phyloP scores from a whole-genome alignment of 768 basidiomycete species.

The Hericium erinaceus region DNA sequence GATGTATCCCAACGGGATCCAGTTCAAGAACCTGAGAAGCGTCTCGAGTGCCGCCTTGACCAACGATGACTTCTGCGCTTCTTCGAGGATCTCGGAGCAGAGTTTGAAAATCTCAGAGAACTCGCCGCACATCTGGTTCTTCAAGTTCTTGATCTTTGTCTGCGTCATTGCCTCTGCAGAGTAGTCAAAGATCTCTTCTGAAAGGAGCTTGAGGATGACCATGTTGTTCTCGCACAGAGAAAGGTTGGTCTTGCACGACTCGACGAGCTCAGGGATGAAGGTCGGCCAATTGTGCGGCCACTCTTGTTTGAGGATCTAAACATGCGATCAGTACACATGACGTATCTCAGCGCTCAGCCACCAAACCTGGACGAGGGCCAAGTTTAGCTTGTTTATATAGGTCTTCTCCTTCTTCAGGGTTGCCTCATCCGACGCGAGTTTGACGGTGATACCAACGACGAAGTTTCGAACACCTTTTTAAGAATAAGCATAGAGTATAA shows the following conservation, averaged over 20 bases:
- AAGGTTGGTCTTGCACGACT: slow-evolving; percentile 93
- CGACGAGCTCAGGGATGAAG: slow-evolving; percentile 94
- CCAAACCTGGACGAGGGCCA: slow-evolving; percentile 89
- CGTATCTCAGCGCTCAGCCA: background rate
- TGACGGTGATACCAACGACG: slow-evolving; percentile 86
- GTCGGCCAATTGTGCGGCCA: slow-evolving; percentile 99
- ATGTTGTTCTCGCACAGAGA: slow-evolving; percentile 99
- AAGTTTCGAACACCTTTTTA: slow-evolving; percentile 87
- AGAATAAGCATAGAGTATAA: slow-evolving; percentile 8
- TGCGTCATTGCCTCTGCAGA: slow-evolving; percentile 99
- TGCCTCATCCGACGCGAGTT: slow-evolving; percentile 85
- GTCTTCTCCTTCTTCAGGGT: slow-evolving; percentile 88
- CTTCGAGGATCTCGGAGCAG: slow-evolving; percentile 92
- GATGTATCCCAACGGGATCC: slow-evolving; percentile 98
- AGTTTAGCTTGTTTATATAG: slow-evolving; percentile 91
- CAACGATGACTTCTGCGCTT: slow-evolving; percentile 91
- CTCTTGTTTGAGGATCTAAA: slow-evolving; percentile 95
- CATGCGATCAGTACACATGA: background rate
- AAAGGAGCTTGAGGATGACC: slow-evolving; percentile 94
- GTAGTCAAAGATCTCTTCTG: slow-evolving; percentile 98
- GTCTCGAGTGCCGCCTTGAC: slow-evolving; percentile 95
- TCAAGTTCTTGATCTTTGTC: slow-evolving; percentile 92
- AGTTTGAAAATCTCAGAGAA: slow-evolving; percentile 97
- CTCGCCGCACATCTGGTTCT: slow-evolving; percentile 96
- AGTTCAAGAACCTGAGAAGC: slow-evolving; percentile 90